Conservation (phyloP, 495 filamentous ascomycete genomes). For the Viridothelium virens region DNA sequence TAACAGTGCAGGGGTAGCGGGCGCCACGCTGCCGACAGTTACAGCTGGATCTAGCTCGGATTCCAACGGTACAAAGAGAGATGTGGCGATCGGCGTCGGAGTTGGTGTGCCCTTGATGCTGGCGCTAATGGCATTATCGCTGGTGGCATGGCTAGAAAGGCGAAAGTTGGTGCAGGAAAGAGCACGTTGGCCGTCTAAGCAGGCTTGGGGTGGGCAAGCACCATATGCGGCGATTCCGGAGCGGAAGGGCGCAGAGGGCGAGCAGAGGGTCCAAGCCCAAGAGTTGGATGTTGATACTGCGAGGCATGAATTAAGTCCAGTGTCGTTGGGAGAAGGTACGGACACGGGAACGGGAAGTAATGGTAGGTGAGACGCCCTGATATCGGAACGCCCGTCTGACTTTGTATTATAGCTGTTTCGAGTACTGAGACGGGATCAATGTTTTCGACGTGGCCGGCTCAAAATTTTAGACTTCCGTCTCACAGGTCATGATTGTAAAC, state of each 20-base stretch:
- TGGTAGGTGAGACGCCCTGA: background rate
- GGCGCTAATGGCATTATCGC: background rate
- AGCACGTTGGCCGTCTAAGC: background rate
- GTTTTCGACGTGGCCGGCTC: too few relatives aligned
- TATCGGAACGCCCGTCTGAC: background rate
- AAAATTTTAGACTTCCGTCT: too few relatives aligned
- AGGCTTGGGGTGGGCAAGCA: background rate
- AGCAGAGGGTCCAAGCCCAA: background rate
- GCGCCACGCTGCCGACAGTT: background rate
- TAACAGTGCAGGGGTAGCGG: background rate
- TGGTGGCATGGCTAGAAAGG: background rate
- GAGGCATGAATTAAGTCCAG: conserved; percentile 4
- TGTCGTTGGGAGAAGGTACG: background rate
- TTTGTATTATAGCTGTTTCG: background rate
- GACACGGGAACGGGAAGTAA: background rate
- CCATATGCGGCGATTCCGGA: background rate
- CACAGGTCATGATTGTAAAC: too few relatives aligned
- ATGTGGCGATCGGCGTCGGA: background rate
- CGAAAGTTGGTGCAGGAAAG: background rate
- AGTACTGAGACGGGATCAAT: too few relatives aligned
- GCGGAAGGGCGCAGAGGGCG: background rate
- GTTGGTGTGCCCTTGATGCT: background rate
- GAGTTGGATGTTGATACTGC: background rate
- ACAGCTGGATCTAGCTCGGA: background rate
- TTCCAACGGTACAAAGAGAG: background rate